These are phyloP conservation scores for Articulospora tetracladia DNA, from an alignment of 495 filamentous ascomycete genomes.

Conservation along the genomic window DNA sequence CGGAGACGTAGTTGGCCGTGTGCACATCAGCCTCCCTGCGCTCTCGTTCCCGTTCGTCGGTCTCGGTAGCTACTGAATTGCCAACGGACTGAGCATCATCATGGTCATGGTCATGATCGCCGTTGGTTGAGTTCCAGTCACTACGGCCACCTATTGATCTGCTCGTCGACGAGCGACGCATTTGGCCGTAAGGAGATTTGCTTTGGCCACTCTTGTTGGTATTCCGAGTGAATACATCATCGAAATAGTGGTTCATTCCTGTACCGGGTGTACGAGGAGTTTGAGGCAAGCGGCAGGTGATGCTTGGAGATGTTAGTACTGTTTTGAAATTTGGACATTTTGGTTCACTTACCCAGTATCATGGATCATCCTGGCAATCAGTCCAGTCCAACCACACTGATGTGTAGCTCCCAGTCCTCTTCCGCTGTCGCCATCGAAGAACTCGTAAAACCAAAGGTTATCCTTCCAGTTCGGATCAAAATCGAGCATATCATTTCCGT, in stretches of 20 bases:
- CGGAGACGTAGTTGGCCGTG: conserved; percentile 65
- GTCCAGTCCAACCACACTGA: conserved; percentile 96
- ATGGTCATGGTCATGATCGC: conserved; percentile 31
- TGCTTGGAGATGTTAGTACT: conserved; percentile 18
- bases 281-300: conserved; percentile 89
- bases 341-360: conserved; percentile 68
- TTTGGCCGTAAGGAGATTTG: conserved; percentile 38
- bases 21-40: conserved; percentile 57
- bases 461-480: conserved; percentile 91
- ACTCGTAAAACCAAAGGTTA: conserved; percentile 93
- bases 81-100: conserved; percentile 26
- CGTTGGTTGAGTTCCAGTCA: conserved; percentile 61
- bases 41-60: conserved; percentile 34
- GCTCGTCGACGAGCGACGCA: conserved; percentile 78
- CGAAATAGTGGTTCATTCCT: conserved; percentile 89
- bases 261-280: conserved; percentile 82
- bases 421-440: conserved; percentile 91
- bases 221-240: conserved; percentile 74
- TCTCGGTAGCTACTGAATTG: conserved; percentile 24
- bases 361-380: conserved; percentile 95
- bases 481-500: conserved; percentile 76
- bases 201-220: conserved; percentile 26
- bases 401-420: conserved; percentile 89
- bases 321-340: conserved; percentile 2
- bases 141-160: conserved; percentile 85